Conservation (phyloP, 2,329 filamentous ascomycete species). For the Pseudomassariella vexata region DNA sequence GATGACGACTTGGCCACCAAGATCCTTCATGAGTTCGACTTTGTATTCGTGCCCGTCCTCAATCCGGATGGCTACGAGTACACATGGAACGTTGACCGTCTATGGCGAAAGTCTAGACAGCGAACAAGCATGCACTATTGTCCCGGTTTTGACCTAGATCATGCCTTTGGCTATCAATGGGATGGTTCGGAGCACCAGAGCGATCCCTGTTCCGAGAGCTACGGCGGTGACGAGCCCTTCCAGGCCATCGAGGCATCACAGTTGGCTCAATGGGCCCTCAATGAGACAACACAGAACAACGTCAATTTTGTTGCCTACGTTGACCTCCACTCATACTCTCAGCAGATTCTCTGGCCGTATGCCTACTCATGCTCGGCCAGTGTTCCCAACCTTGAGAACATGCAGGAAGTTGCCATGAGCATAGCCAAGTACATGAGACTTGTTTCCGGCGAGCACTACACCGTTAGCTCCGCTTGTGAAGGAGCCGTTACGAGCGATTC, state of each 20-base stretch:
- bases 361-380: slow-evolving; percentile 72
- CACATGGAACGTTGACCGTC: slow-evolving; percentile 82
- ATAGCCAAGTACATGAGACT: slow-evolving; percentile 83
- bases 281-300: slow-evolving; percentile 66
- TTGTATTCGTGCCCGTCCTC: slow-evolving; percentile 79
- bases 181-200: slow-evolving; percentile 57
- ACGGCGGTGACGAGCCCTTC: slow-evolving; percentile 77
- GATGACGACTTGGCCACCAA: slow-evolving; percentile 66
- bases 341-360: slow-evolving; percentile 91
- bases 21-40: slow-evolving; percentile 77
- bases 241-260: slow-evolving; percentile 72
- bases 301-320: slow-evolving; percentile 77
- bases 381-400: slow-evolving; percentile 83
- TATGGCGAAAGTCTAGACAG: slow-evolving; percentile 95
- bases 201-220: slow-evolving; percentile 89
- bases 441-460: slow-evolving; percentile 70
- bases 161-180: slow-evolving; percentile 82
- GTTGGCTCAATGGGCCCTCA: slow-evolving; percentile 77
- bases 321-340: slow-evolving; percentile 91
- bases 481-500: slow-evolving; percentile 51
- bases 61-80: slow-evolving; percentile 96
- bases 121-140: slow-evolving; percentile 78
- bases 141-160: slow-evolving; percentile 82
- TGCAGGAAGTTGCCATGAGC: slow-evolving; percentile 83
- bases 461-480: slow-evolving; percentile 79